Conservation (phyloP, 257 asterid genomes). For the Linaria vulgaris region DNA sequence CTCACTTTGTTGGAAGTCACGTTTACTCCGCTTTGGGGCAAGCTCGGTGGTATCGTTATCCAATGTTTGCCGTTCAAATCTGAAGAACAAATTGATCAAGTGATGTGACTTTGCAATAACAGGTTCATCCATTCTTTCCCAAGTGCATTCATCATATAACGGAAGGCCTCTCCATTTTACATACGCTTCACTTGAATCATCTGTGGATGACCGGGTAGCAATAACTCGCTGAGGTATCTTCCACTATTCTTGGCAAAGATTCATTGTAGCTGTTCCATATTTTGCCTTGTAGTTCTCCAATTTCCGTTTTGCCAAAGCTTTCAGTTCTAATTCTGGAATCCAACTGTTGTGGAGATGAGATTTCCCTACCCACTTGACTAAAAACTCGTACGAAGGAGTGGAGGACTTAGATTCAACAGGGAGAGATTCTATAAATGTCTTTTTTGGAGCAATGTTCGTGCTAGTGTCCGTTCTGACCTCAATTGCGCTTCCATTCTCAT, state of each 20-base stretch:
- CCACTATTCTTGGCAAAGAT: constrained; percentile 87
- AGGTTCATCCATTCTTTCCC: constrained; percentile 85
- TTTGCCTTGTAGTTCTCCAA: constrained; percentile 88
- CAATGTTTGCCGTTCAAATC: constrained; percentile 68
- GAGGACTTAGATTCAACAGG: constrained; percentile 37
- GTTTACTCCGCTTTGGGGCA: constrained; percentile 35
- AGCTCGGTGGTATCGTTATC: constrained; percentile 57
- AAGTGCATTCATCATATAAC: constrained; percentile 95
- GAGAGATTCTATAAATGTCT: constrained; percentile 39
- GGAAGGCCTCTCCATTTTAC: constrained; percentile 91
- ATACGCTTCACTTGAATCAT: constrained; percentile 69
- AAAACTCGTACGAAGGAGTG: constrained; percentile 59
- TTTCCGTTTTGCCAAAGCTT: constrained; percentile 78
- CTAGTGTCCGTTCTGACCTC: constrained; percentile 37
- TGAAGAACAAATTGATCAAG: constrained; percentile 66
- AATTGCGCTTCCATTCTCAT: constrained; percentile 43
- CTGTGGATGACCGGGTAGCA: constrained; percentile 59
- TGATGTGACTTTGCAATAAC: constrained; percentile 52
- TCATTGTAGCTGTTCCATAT: constrained; percentile 75
- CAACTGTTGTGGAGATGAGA: constrained; percentile 89
- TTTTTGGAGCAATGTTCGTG: constrained; percentile 33
- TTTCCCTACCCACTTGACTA: constrained; percentile 94
- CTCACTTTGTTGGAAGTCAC: constrained; percentile 46
- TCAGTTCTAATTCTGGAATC: constrained; percentile 83
- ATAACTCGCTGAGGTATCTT: constrained; percentile 83